Evolutionary conservation across 2,329 filamentous ascomycete genomes (phyloP).

Genomic region (Alternaria arbusti): DNA sequence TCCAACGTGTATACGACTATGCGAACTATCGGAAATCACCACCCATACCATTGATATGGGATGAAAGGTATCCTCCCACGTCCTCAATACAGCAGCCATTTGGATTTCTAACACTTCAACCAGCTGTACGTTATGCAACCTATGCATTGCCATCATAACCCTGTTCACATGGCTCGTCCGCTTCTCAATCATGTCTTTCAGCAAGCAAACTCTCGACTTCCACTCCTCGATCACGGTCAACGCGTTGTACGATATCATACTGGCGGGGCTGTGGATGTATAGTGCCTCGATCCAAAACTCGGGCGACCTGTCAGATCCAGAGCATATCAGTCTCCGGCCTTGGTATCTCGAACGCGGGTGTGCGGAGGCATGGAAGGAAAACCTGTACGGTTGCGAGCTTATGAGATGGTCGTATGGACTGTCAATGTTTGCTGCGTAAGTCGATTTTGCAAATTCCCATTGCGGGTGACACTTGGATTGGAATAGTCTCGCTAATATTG

Average conservation of each 20-base stretch:
- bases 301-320: slow-evolving; percentile 20
- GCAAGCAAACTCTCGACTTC: slow-evolving; percentile 9
- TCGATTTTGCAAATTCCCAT: neutral
- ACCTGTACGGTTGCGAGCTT: slow-evolving; percentile 5
- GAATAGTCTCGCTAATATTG: neutral
- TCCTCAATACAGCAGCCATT: neutral
- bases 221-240: slow-evolving; percentile 14
- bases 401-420: slow-evolving; percentile 14
- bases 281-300: slow-evolving; percentile 15
- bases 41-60: slow-evolving; percentile 25
- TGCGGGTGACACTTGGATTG: neutral
- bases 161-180: slow-evolving; percentile 19
- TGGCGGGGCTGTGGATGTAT: slow-evolving; percentile 23
- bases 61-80: slow-evolving; percentile 14
- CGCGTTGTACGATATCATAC: slow-evolving; percentile 22
- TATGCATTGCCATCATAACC: slow-evolving; percentile 16
- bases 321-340: slow-evolving; percentile 18
- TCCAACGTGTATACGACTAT: slow-evolving; percentile 20
- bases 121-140: slow-evolving; percentile 17
- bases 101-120: neutral
- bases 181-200: slow-evolving; percentile 12
- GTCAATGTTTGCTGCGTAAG: slow-evolving; percentile 19
- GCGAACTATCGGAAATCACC: slow-evolving; percentile 24
- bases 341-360: slow-evolving; percentile 28
- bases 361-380: slow-evolving; percentile 1